These are phyloP conservation scores for Talaromyces liani DNA, from an alignment of 495 filamentous ascomycete genomes.

Conservation along the genomic window DNA sequence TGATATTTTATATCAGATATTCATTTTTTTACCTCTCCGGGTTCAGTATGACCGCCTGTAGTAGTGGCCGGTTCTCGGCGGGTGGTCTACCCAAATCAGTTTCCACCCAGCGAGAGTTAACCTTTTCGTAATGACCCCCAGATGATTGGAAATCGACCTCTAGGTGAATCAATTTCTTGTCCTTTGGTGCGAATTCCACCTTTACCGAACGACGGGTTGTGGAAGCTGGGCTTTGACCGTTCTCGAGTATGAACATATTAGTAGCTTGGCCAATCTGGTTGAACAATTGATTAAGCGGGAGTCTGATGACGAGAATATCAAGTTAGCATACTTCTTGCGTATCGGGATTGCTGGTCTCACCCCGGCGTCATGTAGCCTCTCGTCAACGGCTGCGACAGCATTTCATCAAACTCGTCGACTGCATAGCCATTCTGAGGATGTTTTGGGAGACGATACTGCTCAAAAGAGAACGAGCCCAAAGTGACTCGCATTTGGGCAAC, in stretches of 20 bases:
- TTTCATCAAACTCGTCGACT: slow-evolving; percentile 42
- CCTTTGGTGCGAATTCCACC: slow-evolving; percentile 31
- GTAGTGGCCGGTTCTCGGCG: slow-evolving; percentile 14
- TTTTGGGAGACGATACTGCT: slow-evolving; percentile 30
- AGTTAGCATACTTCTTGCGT: not conserved
- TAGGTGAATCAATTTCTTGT: slow-evolving; percentile 24
- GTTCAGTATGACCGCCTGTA: slow-evolving; percentile 30
- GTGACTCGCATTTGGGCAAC: slow-evolving; percentile 47
- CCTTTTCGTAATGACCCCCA: slow-evolving; percentile 22
- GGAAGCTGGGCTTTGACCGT: not conserved
- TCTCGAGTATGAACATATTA: slow-evolving; percentile 35
- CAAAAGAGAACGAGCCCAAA: slow-evolving; percentile 48
- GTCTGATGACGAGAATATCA: not conserved
- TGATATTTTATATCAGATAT: not conserved
- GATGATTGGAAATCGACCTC: slow-evolving; percentile 28
- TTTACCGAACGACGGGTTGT: slow-evolving; percentile 27
- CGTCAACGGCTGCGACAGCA: slow-evolving; percentile 32
- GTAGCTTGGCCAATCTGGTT: slow-evolving; percentile 19
- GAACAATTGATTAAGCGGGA: slow-evolving; percentile 18
- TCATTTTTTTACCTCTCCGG: slow-evolving; percentile 21
- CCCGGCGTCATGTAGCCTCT: slow-evolving; percentile 30
- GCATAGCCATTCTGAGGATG: slow-evolving; percentile 26
- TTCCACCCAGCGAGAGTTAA: slow-evolving; percentile 28
- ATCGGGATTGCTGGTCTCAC: slow-evolving; percentile 17
- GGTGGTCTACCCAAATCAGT: slow-evolving; percentile 11